A percentile compares a stretch with the other conserved stretches of the same genome.
phyloP scores from a whole-genome alignment of 345 rosid species.

The Gossypium longicalyx region DNA sequence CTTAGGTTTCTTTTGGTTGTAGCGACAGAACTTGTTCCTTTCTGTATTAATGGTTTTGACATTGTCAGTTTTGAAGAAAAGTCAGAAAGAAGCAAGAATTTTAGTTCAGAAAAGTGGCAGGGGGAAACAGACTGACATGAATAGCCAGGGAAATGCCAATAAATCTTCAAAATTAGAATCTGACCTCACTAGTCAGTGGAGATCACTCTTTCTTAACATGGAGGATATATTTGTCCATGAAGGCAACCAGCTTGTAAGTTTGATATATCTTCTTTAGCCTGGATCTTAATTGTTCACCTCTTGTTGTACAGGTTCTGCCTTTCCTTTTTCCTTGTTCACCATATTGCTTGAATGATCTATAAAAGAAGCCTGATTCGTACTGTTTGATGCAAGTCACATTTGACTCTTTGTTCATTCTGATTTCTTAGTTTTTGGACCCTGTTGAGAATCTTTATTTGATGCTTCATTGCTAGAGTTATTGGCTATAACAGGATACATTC shows the following conservation, averaged over 20 bases:
- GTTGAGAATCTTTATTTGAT: not conserved
- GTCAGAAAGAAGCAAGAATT: slow-evolving; percentile 64
- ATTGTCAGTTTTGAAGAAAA: slow-evolving; percentile 62
- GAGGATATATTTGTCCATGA: slow-evolving; percentile 58
- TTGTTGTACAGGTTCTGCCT: not conserved
- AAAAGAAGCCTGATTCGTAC: not conserved
- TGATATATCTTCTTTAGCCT: not conserved
- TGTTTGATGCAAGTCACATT: not conserved
- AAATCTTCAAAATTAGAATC: slow-evolving; percentile 49
- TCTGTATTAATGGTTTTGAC: not conserved
- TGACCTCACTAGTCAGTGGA: slow-evolving; percentile 66
- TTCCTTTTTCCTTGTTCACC: not conserved
- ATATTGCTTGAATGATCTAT: not conserved
- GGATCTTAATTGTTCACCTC: not conserved
- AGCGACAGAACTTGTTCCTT: not conserved
- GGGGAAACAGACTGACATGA: slow-evolving; percentile 40
- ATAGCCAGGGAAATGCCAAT: slow-evolving; percentile 30
- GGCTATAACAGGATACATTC: not conserved
- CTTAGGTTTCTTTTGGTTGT: not conserved
- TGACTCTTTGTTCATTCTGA: not conserved
- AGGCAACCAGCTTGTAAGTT: slow-evolving; percentile 74
- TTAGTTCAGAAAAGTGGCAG: slow-evolving; percentile 46
- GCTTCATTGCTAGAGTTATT: not conserved
- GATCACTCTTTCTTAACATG: slow-evolving; percentile 78
- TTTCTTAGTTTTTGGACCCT: not conserved